These are phyloP conservation scores for Porcisia hertigi DNA, from an alignment of 208 protist genomes.

Conservation along the genomic window DNA sequence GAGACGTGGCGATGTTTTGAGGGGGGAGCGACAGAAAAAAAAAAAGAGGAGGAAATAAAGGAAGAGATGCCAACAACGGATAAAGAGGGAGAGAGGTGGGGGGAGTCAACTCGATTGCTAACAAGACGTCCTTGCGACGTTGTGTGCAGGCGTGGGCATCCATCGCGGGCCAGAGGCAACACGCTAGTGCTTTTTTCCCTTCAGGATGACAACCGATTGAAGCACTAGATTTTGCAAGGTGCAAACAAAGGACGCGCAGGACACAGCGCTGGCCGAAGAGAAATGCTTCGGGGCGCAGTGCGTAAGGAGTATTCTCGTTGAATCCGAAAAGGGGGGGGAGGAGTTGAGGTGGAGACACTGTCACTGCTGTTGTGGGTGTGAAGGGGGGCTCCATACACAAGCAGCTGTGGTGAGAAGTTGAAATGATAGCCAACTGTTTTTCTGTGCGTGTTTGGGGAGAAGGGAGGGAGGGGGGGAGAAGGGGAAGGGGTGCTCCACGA, in stretches of 20 bases:
- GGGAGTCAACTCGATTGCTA: not conserved
- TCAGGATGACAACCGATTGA: not conserved
- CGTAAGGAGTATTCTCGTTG: not conserved
- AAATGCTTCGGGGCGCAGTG: not conserved
- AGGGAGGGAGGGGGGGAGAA: too few species aligned
- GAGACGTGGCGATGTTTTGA: not conserved
- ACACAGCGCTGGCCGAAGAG: not conserved
- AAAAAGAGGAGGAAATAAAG: not conserved
- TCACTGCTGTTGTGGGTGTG: not conserved
- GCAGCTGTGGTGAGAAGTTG: not conserved
- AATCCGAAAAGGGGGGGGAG: not conserved
- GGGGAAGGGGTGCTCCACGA: not conserved
- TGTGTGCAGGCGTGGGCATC: not conserved
- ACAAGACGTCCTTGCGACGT: not conserved
- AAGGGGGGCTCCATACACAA: not conserved
- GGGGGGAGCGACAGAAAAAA: not conserved
- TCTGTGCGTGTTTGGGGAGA: not conserved
- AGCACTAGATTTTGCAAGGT: not conserved
- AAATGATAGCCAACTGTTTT: not conserved
- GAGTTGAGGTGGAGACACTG: not conserved
- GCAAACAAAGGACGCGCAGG: not conserved
- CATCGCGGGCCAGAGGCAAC: not conserved
- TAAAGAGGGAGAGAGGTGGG: not conserved
- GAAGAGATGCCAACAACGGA: not conserved
- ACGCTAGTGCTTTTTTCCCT: not conserved